Evolutionary conservation across 257 asterid genomes (phyloP).

Genomic region (Solanum commersonii): DNA sequence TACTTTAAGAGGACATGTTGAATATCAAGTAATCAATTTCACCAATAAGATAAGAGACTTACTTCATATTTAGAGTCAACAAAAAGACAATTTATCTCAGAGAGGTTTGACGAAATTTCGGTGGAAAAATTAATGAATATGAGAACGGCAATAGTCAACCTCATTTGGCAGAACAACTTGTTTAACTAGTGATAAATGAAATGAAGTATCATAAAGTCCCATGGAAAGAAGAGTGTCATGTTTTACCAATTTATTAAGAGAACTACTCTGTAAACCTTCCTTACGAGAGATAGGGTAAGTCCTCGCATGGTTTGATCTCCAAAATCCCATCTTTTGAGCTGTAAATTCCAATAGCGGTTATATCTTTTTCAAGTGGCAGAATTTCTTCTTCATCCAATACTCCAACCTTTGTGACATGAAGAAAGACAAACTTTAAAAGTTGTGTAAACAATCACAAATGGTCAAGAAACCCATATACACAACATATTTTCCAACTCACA

Average conservation of each 20-base stretch:
- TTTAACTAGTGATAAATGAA: not conserved
- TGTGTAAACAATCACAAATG: not conserved
- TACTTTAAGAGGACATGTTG: not conserved
- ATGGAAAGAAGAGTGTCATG: not conserved
- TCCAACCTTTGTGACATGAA: conserved; percentile 49
- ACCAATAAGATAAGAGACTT: not conserved
- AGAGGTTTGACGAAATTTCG: not conserved
- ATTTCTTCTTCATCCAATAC: conserved; percentile 79
- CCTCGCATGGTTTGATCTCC: conserved; percentile 65
- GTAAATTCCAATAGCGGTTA: conserved; percentile 73
- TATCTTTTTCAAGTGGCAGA: conserved; percentile 66
- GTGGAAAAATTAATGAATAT: not conserved
- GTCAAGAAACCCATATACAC: not conserved
- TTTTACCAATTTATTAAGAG: not conserved
- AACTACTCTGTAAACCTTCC: conserved; percentile 1
- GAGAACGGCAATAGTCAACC: not conserved
- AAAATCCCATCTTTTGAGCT: conserved; percentile 45
- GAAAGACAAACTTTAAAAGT: not conserved
- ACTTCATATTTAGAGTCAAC: not conserved
- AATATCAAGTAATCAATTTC: not conserved
- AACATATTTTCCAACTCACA: conserved; percentile 36
- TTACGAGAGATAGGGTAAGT: conserved; percentile 81
- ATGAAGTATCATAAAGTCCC: not conserved
- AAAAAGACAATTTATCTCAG: not conserved
- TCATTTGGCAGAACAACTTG: not conserved